A percentile compares a stretch with the other conserved stretches of the same genome.
These are phyloP conservation scores for Danielia reshetovae DNA, from an alignment of 805 yeast species.

Conservation along the genomic window DNA sequence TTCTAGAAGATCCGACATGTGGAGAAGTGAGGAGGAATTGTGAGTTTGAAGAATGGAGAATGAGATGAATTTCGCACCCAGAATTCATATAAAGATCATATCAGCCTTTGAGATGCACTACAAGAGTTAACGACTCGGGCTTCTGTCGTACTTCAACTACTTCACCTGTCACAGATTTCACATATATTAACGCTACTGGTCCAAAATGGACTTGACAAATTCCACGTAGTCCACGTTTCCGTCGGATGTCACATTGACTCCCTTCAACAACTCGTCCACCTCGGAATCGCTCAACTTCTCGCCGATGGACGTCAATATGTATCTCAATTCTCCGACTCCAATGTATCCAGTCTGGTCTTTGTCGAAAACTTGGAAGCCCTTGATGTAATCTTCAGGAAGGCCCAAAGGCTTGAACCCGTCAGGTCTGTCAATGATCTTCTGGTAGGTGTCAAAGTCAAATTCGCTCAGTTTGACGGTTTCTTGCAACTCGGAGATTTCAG, in stretches of 20 bases:
- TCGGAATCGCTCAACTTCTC: slow-evolving; percentile 88
- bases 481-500: slow-evolving; percentile 63
- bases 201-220: slow-evolving; percentile 88
- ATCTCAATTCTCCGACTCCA: slow-evolving; percentile 94
- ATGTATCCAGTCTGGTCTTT: slow-evolving; percentile 93
- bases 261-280: slow-evolving; percentile 93
- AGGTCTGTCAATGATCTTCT: slow-evolving; percentile 75
- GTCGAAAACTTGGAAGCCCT: slow-evolving; percentile 93
- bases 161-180: too few relatives aligned
- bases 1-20: not conserved
- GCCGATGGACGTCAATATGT: slow-evolving; percentile 92
- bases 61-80: too few relatives aligned
- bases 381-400: slow-evolving; percentile 85
- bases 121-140: too few relatives aligned
- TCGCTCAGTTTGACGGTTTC: slow-evolving; percentile 40
- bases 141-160: too few relatives aligned
- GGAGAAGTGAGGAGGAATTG: too few relatives aligned
- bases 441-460: slow-evolving; percentile 73
- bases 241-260: slow-evolving; percentile 88
- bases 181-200: slow-evolving; percentile 54
- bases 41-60: too few relatives aligned
- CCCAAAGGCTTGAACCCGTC: slow-evolving; percentile 87
- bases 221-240: slow-evolving; percentile 94
- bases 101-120: too few relatives aligned
- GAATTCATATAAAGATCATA: too few relatives aligned